Base-by-base conservation (phyloP, 768 basidiomycete genomes). In the Gloeopeniophorella convolvens region DNA sequence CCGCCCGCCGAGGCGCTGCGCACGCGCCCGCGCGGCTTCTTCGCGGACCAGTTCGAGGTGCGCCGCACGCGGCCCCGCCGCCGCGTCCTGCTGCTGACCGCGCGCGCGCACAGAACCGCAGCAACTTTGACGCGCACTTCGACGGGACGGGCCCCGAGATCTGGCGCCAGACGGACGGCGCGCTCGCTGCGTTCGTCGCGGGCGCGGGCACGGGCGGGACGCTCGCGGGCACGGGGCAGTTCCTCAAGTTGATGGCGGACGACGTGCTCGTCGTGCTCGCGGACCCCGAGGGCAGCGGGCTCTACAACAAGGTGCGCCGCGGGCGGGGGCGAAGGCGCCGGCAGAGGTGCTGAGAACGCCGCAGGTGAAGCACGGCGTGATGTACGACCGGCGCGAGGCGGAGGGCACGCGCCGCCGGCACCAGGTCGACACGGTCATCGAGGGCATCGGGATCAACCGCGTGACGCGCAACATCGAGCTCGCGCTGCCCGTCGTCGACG, bases 181-280 rank as follows among this genome's bases (percentile, higher is more conserved):
- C 70, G 23, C 54, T 96, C 1, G 76, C 88, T 61, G 91, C 85
- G 5, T 97, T 97, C 60, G 83, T 98, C 34, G 80, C 84, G 24
- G 95, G 95, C 1, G 92, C 95, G 48, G 90, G 92, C n/a, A 97
- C 95, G 2, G 95, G 96, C 5, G 96, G 96, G 11, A 98, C 95
- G 3, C 79, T 99, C 43, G 85, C 92, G 2, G 95, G 95, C 0
- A 78, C 75, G 4, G 93, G 90, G 0, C 75, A 70, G 43, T 95
- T 75, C 61, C 69, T 99, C 45, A 95, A 93, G 68, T 78, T 78
- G 10, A 78, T 80, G 72, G 73, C 87, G 40, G 72, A 79, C 20
- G 70, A 77, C 49, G 58, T 94, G 37, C 61, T 78, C 11, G 75
- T 98, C 10, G 82, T 83, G 5, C 73, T 99, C 42, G 77, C 89